Base-by-base conservation (phyloP, 1,284 basidiomycete species). In the Phellopilus nigrolimitatus region DNA sequence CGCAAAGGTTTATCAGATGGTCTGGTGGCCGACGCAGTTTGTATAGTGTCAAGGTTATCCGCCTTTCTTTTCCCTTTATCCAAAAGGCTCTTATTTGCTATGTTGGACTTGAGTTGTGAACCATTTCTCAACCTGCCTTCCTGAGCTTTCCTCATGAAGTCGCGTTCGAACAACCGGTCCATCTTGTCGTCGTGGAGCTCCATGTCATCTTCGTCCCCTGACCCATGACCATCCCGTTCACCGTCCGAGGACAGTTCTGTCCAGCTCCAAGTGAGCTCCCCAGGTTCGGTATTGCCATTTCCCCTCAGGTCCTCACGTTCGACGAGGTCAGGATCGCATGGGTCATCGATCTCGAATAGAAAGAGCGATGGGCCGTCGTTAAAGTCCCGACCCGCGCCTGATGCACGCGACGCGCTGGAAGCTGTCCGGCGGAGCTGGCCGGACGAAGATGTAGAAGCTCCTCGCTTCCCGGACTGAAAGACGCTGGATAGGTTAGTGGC, bases 241-340 rank as follows among this genome's bases (percentile, higher is more conserved):
- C 6, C 41, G n/a, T 43, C 48, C 39, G 40, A 42, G 17, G 48
- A 50, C 1, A 50, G 22, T 25, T 50, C 19, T 2, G 48, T 19
- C 48, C 48, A 50, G 12, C 31, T 50, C 21, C 19, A 50, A 21
- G 13, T 19, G 10, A 31, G 22, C 24, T 22, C 17, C 4, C n/a
- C 21, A 8, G 10, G 45, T 24, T 36, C 33, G n/a, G 7, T 13
- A 15, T 17, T 17, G 9, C n/a, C 21, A 27, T 15, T 30, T 15
- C 4, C 25, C 8, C 33, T 30, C 25, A 51, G 25, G 24, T 51
- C 49, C n/a, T 36, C 49, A 8, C 49, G 40, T 3, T 51, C 49
- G 28, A 51, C 33, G 13, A 51, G 37, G 12, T 51, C 42, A 17
- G 49, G 41, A 39, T 51, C 49, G 17, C 43, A 43, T 10, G 49